Base-by-base conservation (phyloP, 1,284 basidiomycete genomes). In the Veloboletus limbatus region DNA sequence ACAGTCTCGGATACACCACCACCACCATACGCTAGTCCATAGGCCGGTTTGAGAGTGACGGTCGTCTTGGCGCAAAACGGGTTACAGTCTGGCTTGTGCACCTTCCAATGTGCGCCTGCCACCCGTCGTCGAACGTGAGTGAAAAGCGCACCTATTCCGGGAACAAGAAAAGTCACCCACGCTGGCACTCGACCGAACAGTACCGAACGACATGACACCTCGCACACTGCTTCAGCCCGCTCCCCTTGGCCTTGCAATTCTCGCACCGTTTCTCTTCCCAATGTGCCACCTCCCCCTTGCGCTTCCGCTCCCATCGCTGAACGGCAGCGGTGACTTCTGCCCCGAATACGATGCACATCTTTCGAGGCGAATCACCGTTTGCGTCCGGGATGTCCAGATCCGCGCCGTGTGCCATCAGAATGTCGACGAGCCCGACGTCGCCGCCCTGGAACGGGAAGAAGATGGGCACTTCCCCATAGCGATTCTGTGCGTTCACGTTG, bases 141-240 rank as follows among this genome's bases (percentile, higher is more conserved):
- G 10, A 32, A 20, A 17, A 22, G 31, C 36, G 17, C 31, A 26
- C 5, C 17, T n/a, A 14, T 34, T 33, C 6, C n/a, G 20, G 16
- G 28, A 43, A 7, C n/a, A 35, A 22, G 25, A 27, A 26, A 31
- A 14, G 40, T 13, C 20, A 66, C 75, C 9, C 51, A 78, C 79
- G 60, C 61, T 82, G 80, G 52, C 81, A 81, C 20, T 68, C 70
- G 2, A 61, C 53, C 6, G 76, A 79, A 48, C 81, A 82, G 49
- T 79, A 81, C 25, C 73, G 63, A 5, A 66, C 66, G 3, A 72
- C 57, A 10, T 65, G 66, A 45, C 78, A 81, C 31, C 66, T 65
- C 8, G 57, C 53, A 48, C 79, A 81, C 43, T 62, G 64, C 59
- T 69, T 76, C 46, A 81, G 53, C 25, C 53, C 53, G 3, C 33